Conservation (phyloP, 2,329 filamentous ascomycete species). For the Alternaria conjuncta region DNA sequence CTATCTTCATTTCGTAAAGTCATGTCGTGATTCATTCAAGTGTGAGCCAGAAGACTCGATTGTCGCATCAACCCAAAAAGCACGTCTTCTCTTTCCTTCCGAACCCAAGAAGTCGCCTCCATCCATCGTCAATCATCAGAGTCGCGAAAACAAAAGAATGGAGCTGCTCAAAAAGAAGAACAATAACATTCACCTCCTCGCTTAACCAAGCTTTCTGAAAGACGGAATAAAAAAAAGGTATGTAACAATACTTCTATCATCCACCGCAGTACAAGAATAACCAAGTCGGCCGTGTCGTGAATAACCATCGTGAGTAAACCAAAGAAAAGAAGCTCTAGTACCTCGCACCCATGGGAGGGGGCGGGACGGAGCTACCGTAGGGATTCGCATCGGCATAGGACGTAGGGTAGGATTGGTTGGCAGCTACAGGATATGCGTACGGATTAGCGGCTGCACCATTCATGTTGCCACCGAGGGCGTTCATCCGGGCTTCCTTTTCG, state of each 20-base stretch:
- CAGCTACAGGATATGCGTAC: constrained; percentile 49
- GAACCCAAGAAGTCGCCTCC: neutral
- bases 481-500: constrained; percentile 54
- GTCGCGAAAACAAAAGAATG: neutral
- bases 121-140: neutral
- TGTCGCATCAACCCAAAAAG: constrained; percentile 2
- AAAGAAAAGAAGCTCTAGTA: constrained; percentile 30
- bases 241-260: constrained; percentile 3
- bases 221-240: neutral
- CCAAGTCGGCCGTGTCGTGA: neutral
- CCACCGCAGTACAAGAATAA: neutral
- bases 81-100: neutral
- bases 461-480: constrained; percentile 47
- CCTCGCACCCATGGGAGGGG: constrained; percentile 49
- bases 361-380: constrained; percentile 49
- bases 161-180: neutral
- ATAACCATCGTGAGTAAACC: neutral
- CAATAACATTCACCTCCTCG: neutral
- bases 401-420: constrained; percentile 41
- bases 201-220: neutral
- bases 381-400: constrained; percentile 55
- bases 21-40: constrained; percentile 13
- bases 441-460: constrained; percentile 42
- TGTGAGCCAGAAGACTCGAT: constrained; percentile 13
- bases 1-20: constrained; percentile 11